phyloP scores from a whole-genome alignment of 495 filamentous ascomycete species.

The Terfezia claveryi region DNA sequence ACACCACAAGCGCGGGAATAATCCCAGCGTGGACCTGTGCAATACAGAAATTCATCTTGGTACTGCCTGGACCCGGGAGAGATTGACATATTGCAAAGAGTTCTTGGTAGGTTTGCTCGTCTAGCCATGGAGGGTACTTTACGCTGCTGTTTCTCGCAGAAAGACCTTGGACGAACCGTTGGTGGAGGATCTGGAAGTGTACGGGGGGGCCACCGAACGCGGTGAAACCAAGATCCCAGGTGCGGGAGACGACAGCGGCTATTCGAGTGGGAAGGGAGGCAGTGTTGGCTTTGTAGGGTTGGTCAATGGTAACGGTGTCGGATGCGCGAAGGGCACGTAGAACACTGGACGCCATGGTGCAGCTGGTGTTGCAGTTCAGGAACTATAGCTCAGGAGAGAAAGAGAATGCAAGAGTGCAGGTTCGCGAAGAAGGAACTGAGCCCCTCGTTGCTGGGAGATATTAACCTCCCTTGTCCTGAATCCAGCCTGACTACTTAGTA shows the following conservation, averaged over 20 bases:
- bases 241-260: conserved; percentile 6
- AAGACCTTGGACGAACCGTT: conserved; percentile 38
- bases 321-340: not conserved
- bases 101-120: conserved; percentile 63
- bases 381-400: no score
- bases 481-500: no score
- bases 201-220: conserved; percentile 39
- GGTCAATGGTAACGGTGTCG: not conserved
- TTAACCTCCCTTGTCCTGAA: no score
- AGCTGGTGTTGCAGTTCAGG: no score
- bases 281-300: not conserved
- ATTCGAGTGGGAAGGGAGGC: not conserved
- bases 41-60: conserved; percentile 62
- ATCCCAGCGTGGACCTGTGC: conserved; percentile 44
- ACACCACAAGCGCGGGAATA: conserved; percentile 36
- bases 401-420: no score
- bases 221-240: conserved; percentile 41
- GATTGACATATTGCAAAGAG: conserved; percentile 61
- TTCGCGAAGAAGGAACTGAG: no score
- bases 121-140: conserved; percentile 39
- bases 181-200: conserved; percentile 39
- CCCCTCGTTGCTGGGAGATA: no score
- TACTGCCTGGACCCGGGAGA: conserved; percentile 52
- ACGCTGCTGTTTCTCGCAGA: conserved; percentile 4
- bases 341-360: not conserved